A percentile compares a stretch with the other conserved stretches of the same genome.
phyloP scores from a whole-genome alignment of 306 rosid genomes.

The Dryas drummondii region DNA sequence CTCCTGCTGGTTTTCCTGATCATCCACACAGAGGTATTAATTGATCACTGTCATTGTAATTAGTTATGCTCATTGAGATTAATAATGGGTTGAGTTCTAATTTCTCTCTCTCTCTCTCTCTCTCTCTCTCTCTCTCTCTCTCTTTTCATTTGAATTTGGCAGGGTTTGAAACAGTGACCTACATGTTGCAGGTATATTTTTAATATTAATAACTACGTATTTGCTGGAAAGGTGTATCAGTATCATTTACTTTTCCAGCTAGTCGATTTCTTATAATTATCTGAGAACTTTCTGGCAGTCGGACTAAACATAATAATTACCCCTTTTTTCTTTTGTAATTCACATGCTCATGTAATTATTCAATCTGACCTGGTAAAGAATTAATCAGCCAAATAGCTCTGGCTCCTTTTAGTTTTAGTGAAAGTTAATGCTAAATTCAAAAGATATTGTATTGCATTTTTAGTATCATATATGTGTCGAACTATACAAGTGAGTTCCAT shows the following conservation, averaged over 20 bases:
- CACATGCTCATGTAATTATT: background rate
- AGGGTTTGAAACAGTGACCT: conserved; percentile 98
- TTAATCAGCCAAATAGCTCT: background rate
- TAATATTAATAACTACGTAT: background rate
- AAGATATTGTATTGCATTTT: too few species aligned
- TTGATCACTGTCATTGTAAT: conserved; percentile 6
- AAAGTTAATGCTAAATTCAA: too few species aligned
- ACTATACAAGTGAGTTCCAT: too few species aligned
- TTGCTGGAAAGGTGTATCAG: background rate
- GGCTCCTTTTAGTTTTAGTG: too few species aligned
- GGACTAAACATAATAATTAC: background rate
- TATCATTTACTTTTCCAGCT: background rate
- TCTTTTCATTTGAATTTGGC: conserved; percentile 32
- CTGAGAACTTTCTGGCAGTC: background rate
- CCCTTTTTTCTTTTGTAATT: too few species aligned
- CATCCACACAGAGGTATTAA: conserved; percentile 91
- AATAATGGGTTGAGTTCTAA: conserved; percentile 27
- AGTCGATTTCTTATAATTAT: background rate
- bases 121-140: background rate
- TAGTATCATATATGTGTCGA: too few species aligned
- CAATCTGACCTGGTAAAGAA: background rate
- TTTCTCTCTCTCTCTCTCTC: background rate
- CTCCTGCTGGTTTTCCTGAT: conserved; percentile 98
- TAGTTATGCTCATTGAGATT: background rate
- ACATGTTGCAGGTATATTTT: conserved; percentile 83